These are phyloP conservation scores for Cupressus sempervirens DNA, from an alignment of 75 land plant genomes.

Conservation along the genomic window DNA sequence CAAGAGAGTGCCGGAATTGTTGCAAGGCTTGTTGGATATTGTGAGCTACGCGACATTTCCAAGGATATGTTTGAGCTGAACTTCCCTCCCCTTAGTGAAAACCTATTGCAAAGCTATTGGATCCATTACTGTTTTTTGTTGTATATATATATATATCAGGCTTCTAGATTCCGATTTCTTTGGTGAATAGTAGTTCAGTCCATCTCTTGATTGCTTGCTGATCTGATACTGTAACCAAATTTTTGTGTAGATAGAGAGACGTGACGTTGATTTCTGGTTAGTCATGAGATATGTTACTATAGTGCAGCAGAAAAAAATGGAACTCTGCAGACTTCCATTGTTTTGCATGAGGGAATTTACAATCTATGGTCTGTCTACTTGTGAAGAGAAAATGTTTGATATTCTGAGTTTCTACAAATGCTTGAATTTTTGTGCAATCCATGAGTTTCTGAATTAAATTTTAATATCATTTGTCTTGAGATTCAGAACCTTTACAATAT, in stretches of 20 bases:
- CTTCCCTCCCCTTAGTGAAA: slow-evolving; percentile 49
- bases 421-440: no score
- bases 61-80: slow-evolving; percentile 88
- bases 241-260: slow-evolving; percentile 5
- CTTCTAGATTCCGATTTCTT: not conserved
- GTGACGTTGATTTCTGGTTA: not conserved
- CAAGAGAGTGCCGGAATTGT: slow-evolving; percentile 90
- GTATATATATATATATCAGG: not conserved
- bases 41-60: slow-evolving; percentile 45
- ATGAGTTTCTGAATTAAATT: not conserved
- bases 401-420: not conserved
- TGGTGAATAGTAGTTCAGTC: not conserved
- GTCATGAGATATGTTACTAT: not conserved
- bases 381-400: not conserved
- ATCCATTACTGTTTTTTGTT: slow-evolving; percentile 25
- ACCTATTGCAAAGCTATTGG: slow-evolving; percentile 56
- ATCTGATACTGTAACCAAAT: not conserved
- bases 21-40: slow-evolving; percentile 85
- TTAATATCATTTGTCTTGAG: not conserved
- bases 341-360: not conserved
- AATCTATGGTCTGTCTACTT: not conserved
- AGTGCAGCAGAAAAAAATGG: not conserved
- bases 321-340: not conserved
- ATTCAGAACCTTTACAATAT: not conserved
- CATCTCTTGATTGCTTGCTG: slow-evolving; percentile 4